Conservation (phyloP, 495 filamentous ascomycete genomes). For the Patellaria atrata region DNA sequence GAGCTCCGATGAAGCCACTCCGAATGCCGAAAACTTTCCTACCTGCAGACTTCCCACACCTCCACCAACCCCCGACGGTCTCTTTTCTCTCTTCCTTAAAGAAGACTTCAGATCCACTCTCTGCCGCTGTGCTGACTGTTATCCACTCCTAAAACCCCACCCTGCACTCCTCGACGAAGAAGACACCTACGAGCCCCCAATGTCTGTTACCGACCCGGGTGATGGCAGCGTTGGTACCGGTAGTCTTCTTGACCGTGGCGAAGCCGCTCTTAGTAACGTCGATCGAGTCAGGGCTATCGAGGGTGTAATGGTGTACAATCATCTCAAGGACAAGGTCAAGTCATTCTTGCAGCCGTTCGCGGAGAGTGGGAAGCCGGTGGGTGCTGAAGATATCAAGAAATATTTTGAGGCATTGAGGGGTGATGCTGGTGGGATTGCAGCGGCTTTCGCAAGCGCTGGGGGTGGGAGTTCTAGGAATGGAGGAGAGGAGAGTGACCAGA, state of each 20-base stretch:
- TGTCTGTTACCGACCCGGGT: constrained; percentile 42
- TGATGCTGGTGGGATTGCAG: constrained; percentile 49
- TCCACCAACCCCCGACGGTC: constrained; percentile 34
- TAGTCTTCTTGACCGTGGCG: constrained; percentile 75
- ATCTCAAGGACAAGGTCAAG: constrained; percentile 87
- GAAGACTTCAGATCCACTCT: constrained; percentile 56
- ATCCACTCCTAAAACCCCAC: constrained; percentile 51
- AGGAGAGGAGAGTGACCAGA: too few relatives aligned
- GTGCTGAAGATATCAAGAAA: constrained; percentile 85
- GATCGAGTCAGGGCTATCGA: constrained; percentile 90
- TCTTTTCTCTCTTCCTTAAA: constrained; percentile 69
- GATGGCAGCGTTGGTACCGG: constrained; percentile 48
- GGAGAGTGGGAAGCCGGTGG: constrained; percentile 69
- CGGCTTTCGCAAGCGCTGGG: constrained; percentile 28
- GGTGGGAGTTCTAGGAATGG: too few relatives aligned
- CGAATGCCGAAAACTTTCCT: constrained; percentile 6
- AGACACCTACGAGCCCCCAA: constrained; percentile 76
- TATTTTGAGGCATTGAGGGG: constrained; percentile 91
- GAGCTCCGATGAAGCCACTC: constrained; percentile 14
- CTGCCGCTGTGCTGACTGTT: constrained; percentile 72
- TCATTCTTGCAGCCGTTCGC: constrained; percentile 86
- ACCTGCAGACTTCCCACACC: constrained; percentile 33
- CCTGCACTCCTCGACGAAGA: constrained; percentile 83
- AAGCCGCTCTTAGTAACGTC: constrained; percentile 75
- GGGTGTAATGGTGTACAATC: constrained; percentile 93